These are phyloP conservation scores for Calonectria pseudoreteaudii DNA, from an alignment of 2,329 filamentous ascomycete species.

Conservation along the genomic window DNA sequence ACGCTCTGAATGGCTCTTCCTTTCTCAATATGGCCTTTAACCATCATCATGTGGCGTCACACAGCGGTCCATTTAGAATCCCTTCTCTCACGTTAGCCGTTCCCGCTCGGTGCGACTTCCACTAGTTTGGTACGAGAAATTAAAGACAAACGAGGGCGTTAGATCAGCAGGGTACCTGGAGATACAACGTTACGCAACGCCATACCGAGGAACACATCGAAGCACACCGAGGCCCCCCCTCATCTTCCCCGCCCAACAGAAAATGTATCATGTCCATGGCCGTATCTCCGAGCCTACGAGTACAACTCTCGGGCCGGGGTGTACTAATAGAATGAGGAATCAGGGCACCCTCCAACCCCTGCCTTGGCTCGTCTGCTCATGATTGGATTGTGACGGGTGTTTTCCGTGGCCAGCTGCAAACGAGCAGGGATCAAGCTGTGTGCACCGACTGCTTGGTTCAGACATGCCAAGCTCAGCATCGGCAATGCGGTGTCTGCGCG, in stretches of 20 bases:
- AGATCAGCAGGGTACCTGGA: not conserved
- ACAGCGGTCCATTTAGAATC: no score
- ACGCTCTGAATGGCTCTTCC: no score
- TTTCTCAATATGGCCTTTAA: no score
- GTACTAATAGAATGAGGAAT: not conserved
- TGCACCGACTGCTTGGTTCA: not conserved
- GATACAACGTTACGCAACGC: not conserved
- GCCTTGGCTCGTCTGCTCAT: not conserved
- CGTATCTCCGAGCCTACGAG: not conserved
- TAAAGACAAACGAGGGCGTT: not conserved
- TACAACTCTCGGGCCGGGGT: not conserved
- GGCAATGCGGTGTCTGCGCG: not conserved
- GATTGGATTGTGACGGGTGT: not conserved
- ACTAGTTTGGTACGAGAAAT: not conserved
- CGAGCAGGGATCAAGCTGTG: not conserved
- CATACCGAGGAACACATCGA: not conserved
- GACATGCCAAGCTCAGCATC: not conserved
- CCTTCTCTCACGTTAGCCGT: no score
- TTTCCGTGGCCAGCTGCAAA: not conserved
- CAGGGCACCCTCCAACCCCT: not conserved
- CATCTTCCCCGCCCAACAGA: not conserved
- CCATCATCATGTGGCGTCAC: no score
- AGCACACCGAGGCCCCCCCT: not conserved
- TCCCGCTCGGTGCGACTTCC: not conserved
- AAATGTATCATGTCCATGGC: not conserved